A percentile compares a stretch with the other conserved stretches of the same genome.
Conservation (phyloP, 176 grass and related monocot genomes). For the Zizania latifolia region DNA sequence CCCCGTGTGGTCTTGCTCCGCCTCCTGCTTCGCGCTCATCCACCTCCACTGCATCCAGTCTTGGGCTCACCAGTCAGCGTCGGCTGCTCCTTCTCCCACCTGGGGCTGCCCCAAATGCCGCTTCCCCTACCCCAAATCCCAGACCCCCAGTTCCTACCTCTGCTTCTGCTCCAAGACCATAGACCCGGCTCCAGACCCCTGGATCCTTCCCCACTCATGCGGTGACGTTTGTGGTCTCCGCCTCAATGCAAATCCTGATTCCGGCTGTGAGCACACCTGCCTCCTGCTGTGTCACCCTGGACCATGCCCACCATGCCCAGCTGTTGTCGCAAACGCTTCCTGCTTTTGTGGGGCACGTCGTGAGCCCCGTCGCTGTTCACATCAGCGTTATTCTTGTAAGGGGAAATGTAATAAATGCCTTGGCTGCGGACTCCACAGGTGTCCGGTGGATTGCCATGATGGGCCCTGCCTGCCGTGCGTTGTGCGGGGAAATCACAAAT, state of each 20-base stretch:
- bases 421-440: conserved; percentile 55
- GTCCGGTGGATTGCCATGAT: conserved; percentile 60
- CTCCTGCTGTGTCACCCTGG: conserved; percentile 89
- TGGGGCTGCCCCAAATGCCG: conserved; percentile 98
- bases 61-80: conserved; percentile 69
- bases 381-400: conserved; percentile 65
- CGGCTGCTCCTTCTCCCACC: conserved; percentile 40
- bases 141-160: conserved; percentile 57
- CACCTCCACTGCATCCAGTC: conserved; percentile 93
- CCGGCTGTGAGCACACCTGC: conserved; percentile 62
- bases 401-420: conserved; percentile 52
- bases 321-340: conserved; percentile 33
- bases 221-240: conserved; percentile 61
- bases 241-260: conserved; percentile 36
- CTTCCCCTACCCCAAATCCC: conserved; percentile 58
- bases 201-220: conserved; percentile 88
- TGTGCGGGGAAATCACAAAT: conserved; percentile 48
- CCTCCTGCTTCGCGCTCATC: conserved; percentile 75
- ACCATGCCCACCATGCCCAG: conserved; percentile 81
- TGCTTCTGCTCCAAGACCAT: conserved; percentile 79
- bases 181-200: conserved; percentile 67
- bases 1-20: conserved; percentile 69
- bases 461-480: conserved; percentile 58
- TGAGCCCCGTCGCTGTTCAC: conserved; percentile 66
- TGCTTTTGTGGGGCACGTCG: conserved; percentile 69